Conservation (phyloP, 139 green algal species). For the Zygnema circumcarinatum region DNA sequence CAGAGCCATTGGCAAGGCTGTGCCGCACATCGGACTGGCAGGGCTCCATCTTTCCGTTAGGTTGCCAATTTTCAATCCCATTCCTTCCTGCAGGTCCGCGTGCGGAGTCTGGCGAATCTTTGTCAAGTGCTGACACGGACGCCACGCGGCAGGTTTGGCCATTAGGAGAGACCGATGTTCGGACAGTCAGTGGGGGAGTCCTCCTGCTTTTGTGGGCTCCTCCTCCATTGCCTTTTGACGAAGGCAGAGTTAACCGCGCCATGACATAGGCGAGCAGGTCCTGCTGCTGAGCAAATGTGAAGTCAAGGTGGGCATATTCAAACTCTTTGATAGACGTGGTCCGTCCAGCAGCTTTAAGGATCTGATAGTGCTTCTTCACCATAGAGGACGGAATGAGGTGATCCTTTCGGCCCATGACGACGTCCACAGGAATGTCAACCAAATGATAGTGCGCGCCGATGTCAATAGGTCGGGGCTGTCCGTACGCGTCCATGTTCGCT, state of each 20-base stretch:
- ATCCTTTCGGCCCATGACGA: slow-evolving; percentile 80
- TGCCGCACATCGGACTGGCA: too few species aligned
- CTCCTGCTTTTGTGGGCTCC: neutral
- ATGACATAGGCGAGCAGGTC: slow-evolving; percentile 72
- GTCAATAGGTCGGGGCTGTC: slow-evolving; percentile 69
- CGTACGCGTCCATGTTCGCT: slow-evolving; percentile 71
- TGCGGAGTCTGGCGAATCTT: neutral
- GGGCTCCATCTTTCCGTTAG: neutral
- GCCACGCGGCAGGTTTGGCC: neutral
- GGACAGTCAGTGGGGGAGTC: neutral
- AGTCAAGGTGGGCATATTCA: slow-evolving; percentile 91
- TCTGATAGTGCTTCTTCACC: slow-evolving; percentile 58
- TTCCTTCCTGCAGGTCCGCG: neutral
- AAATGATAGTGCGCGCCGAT: slow-evolving; percentile 77
- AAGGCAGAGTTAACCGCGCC: slow-evolving; percentile 15
- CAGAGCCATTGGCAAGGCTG: neutral
- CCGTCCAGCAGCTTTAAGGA: slow-evolving; percentile 3
- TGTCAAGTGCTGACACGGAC: too few species aligned
- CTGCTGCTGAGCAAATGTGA: slow-evolving; percentile 82
- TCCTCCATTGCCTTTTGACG: neutral
- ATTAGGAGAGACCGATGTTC: neutral
- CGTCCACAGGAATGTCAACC: slow-evolving; percentile 84
- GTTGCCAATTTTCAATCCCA: neutral
- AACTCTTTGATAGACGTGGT: slow-evolving; percentile 82
- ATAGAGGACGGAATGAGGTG: slow-evolving; percentile 78